Base-by-base conservation (phyloP, 1,139 yeast genomes). In the Kodamaea sp. region DNA sequence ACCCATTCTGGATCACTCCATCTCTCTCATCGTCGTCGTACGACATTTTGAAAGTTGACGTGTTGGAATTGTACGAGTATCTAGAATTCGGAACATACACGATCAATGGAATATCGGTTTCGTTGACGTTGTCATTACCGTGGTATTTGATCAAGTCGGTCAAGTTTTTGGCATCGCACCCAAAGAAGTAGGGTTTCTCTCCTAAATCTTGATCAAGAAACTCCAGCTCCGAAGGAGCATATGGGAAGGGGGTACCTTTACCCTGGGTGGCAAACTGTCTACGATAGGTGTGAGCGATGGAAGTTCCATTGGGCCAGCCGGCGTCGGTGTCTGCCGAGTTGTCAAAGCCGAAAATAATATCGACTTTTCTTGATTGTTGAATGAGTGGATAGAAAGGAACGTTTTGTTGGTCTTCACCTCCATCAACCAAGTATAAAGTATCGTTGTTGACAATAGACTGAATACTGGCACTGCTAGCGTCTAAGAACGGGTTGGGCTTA, bases 331-430 rank as follows among this genome's bases (percentile, higher is more conserved):
- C 95, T 26, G 87, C 92, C n/a, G 89, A 79, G 59, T 83, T 85
- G 55, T 89, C 97, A 53, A 78, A 80, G 0, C 95, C 95, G 57
- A 89, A 76, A 22, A 89, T 73, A 9, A 84, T 78, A 55, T 89
- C 97, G 15, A 88, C 69, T n/a, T 69, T 66, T 53, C 97, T 76
- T 29, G 72, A 73, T 8, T 78, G 74, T 58, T 83, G 92, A 30
- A 88, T 58, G 47, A 88, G 67, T 15, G 97, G 96, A 41, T 75
- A 69, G 29, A 87, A 63, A 7, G 97, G 97, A 20, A 89, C 70
- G 48, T 83, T 84, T 55, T 88, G 92, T 10, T 57, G 60, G 60
- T 86, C 96, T 58, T 83, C 90, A 45, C 96, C 96, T 41, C 96
- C 96, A 55, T 89, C 97, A n/a, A 81, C 90, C 41, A 88, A 68